A percentile compares a stretch with the other conserved stretches of the same genome.
These are phyloP conservation scores for Coemansia sp. DNA, from an alignment of 192 early-diverging fungal species.

Conservation along the genomic window DNA sequence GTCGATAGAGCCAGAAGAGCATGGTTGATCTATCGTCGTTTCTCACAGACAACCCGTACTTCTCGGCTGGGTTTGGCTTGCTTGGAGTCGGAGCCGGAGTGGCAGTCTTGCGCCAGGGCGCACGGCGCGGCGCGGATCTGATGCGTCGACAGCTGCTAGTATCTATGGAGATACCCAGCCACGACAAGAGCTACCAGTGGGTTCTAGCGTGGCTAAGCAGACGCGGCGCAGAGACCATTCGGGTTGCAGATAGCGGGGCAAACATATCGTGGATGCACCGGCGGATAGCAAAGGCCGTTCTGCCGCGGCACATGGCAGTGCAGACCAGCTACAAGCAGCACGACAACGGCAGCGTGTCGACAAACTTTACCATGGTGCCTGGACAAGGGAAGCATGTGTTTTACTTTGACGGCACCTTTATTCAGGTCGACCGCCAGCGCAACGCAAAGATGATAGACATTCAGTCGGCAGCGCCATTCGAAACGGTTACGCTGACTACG, in stretches of 20 bases:
- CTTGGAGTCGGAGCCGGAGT: constrained; percentile 84
- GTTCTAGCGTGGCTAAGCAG: constrained; percentile 86
- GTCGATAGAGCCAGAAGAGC: not conserved
- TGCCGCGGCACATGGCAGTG: constrained; percentile 75
- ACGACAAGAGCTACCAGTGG: constrained; percentile 93
- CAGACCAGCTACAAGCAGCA: constrained; percentile 85
- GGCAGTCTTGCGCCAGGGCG: constrained; percentile 72
- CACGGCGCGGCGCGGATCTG: constrained; percentile 65
- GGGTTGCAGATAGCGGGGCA: constrained; percentile 8
- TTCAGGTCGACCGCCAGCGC: constrained; percentile 79
- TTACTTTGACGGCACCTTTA: constrained; percentile 73
- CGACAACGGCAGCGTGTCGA: constrained; percentile 85
- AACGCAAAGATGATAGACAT: constrained; percentile 89
- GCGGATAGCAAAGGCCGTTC: constrained; percentile 51
- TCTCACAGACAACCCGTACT: constrained; percentile 80
- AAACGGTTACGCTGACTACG: constrained; percentile 92
- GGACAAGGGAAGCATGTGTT: constrained; percentile 91
- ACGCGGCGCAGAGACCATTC: constrained; percentile 30
- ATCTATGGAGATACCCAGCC: constrained; percentile 89
- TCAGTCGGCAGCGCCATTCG: constrained; percentile 88
- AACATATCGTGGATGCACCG: constrained; percentile 52
- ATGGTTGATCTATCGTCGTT: constrained; percentile 58
- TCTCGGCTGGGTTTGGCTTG: constrained; percentile 91
- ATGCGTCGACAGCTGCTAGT: constrained; percentile 78
- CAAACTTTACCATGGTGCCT: constrained; percentile 84